Evolutionary conservation across 495 filamentous ascomycete species (phyloP).

Genomic region (Chaetomium fimeti): DNA sequence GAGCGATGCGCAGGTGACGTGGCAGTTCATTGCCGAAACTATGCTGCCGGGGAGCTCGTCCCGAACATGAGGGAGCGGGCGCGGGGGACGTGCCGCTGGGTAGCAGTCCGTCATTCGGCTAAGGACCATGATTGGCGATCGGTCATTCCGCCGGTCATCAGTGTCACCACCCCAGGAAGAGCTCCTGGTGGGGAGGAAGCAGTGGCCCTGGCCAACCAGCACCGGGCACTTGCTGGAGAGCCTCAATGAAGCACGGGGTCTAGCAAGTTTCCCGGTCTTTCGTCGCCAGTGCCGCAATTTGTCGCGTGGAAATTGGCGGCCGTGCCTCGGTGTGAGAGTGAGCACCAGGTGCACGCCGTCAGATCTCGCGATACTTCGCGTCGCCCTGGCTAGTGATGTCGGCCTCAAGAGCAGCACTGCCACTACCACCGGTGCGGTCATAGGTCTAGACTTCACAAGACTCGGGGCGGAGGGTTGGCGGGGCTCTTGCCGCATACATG

Average conservation of each 20-base stretch:
- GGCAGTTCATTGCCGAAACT: slow-evolving; percentile 8
- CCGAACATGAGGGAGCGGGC: neutral
- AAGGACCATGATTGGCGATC: slow-evolving; percentile 10
- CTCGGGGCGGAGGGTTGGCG: slow-evolving; percentile 15
- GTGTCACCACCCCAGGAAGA: neutral
- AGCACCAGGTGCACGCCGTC: neutral
- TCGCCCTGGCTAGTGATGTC: neutral
- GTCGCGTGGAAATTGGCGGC: neutral
- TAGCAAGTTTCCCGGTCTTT: neutral
- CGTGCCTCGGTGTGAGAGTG: neutral
- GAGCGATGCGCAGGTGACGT: slow-evolving; percentile 5
- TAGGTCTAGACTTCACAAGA: slow-evolving; percentile 1
- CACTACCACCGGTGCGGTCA: neutral
- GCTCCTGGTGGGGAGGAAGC: neutral
- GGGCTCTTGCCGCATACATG: slow-evolving; percentile 1
- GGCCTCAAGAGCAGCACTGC: neutral
- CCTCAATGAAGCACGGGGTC: neutral
- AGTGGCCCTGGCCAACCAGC: neutral
- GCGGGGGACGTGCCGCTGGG: slow-evolving; percentile 2
- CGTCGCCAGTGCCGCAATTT: neutral
- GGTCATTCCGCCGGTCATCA: neutral
- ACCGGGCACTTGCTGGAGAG: neutral
- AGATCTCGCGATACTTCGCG: neutral
- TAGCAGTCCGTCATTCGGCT: neutral
- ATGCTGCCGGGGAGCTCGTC: neutral